Evolutionary conservation across 2,329 filamentous ascomycete genomes (phyloP), one percentile per base, ranked within the genome.

Genomic region (Metarhizium humberi): DNA sequence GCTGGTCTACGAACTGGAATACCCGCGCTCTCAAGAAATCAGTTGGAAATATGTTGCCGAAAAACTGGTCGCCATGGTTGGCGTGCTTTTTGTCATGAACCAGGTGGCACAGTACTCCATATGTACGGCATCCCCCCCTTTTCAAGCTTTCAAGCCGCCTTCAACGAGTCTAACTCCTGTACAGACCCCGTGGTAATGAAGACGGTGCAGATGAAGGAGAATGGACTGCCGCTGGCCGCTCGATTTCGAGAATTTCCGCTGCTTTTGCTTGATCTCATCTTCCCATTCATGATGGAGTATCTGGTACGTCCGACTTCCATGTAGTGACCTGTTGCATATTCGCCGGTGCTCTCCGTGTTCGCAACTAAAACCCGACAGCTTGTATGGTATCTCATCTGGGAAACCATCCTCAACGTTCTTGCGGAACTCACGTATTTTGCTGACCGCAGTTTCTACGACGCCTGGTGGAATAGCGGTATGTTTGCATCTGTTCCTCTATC

Each of bases 341-440:
- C 32, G 8, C 32, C 32, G 0, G 32, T 11, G 3, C 6, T 11
- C 10, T 34, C 3, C n/a, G 11, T 55, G 11, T 34, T 36, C 14
- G 29, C 13, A 6, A 16, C 40, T 53, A 30, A 38, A 20, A 3
- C 16, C 25, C 8, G 29, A 18, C 43, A 76, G 71, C 78, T 90
- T 56, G 78, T 82, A 0, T 92, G 88, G 85, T 92, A 91, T 67
- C 78, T 92, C 32, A 91, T 92, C 60, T 92, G 88, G 88, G 84
- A 87, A 67, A 82, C 81, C 3, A 80, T 86, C 40, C 75, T 91
- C 57, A 92, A 92, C 67, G 80, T 89, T 14, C 75, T 92, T 25
- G 88, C 87, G 4, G 88, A 92, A 69, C 67, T 92, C 55, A 91
- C 87, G 0, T 76, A 78, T 59, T 92, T 92, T 66, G 87, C 88